Evolutionary conservation across 352 stramenopile genomes (phyloP), one percentile per base, ranked within the genome.

Genomic region (Globisporangium orthogonon): DNA sequence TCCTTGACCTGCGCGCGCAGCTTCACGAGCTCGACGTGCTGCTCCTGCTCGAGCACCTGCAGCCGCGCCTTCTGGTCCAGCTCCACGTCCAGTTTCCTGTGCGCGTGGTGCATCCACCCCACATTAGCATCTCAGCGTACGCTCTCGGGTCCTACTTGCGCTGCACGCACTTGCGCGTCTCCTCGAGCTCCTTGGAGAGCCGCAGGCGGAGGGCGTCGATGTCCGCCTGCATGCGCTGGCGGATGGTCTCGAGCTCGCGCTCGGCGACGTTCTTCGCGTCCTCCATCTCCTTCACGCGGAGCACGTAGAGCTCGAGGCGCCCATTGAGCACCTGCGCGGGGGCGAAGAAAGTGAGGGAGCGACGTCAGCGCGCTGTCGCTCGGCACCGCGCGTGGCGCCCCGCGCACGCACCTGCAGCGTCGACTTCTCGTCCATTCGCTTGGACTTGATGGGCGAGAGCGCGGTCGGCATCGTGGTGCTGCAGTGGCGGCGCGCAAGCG

Each of bases 201-300:
- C 83, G 62, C 52, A 69, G 57, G 45, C 74, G 74, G 4, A 87
- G 57, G 43, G 71, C 78, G 50, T 87, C 78, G 30, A 93, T 71
- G 60, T 93, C 83, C 41, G 78, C 69, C 62, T 91, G 78, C 81
- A 91, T 89, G 60, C 81, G 81, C 58, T 83, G 70, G 43, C 78
- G 82, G 49, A 94, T 90, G 14, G 76, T 87, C 66, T 91, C 82
- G 28, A 94, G 68, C 65, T 94, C 83, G 35, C 74, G 71, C 61
- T 94, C 83, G 0, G 78, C 78, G 28, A 80, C 68, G 47, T 80
- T 70, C 62, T 90, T 90, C 37, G 83, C 77, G 33, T 86, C 78
- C 55, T 90, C 73, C 57, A 91, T 83, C 67, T 91, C 83, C 51
- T 91, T 94, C 45, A 91, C 81, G 65, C 79, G 81, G 43, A 90